A percentile compares a stretch with the other conserved stretches of the same genome.
Evolutionary conservation across 306 rosid genomes (phyloP).

Genomic region (Casuarina glauca): DNA sequence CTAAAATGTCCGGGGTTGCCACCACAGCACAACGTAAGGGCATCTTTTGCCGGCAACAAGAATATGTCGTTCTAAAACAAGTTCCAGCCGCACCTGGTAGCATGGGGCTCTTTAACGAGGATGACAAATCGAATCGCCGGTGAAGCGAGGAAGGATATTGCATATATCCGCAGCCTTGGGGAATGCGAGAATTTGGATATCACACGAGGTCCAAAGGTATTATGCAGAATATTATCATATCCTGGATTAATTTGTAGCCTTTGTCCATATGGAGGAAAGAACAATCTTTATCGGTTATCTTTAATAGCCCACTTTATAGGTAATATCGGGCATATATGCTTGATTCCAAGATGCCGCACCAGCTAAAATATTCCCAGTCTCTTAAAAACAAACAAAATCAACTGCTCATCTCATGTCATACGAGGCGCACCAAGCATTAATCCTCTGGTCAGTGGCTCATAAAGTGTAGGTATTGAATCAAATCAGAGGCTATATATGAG

Average conservation of each 20-base stretch:
- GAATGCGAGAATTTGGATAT: not conserved
- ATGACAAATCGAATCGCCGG: too few species aligned
- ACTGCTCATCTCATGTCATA: not conserved
- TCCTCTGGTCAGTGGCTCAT: not conserved
- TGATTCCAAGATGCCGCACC: slow-evolving; percentile 7
- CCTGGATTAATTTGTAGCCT: not conserved
- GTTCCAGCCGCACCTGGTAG: too few species aligned
- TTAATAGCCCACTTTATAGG: slow-evolving; percentile 16
- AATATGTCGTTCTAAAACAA: too few species aligned
- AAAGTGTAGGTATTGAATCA: not conserved
- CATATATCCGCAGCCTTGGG: too few species aligned
- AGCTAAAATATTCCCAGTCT: not conserved
- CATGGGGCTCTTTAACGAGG: too few species aligned
- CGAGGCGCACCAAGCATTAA: not conserved
- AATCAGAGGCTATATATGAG: not conserved
- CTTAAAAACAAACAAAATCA: not conserved
- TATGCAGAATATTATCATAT: not conserved
- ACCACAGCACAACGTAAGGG: too few species aligned
- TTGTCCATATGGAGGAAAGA: slow-evolving; percentile 10
- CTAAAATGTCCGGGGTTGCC: too few species aligned
- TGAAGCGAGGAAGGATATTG: too few species aligned
- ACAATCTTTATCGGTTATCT: slow-evolving; percentile 41
- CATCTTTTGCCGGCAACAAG: too few species aligned
- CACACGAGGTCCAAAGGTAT: not conserved
- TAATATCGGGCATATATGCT: slow-evolving; percentile 33